Evolutionary conservation across 805 yeast genomes (phyloP).

Genomic region (Isabelozyma rhagii): DNA sequence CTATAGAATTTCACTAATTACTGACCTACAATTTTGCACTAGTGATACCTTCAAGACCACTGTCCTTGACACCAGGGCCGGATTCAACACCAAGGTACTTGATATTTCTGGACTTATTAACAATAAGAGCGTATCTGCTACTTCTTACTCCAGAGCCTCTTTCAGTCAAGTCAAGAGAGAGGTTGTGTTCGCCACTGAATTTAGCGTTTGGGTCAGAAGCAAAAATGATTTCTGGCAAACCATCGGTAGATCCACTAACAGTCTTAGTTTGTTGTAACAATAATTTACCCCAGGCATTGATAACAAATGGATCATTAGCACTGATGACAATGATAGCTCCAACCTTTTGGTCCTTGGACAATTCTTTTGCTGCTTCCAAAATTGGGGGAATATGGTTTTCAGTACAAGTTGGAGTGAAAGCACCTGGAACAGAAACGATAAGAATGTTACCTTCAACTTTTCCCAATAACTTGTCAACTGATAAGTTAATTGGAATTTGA

Average conservation of each 20-base stretch:
- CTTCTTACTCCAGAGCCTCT: slow-evolving; percentile 39
- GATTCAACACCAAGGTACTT: slow-evolving; percentile 34
- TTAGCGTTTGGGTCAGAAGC: slow-evolving; percentile 39
- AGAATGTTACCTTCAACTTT: slow-evolving; percentile 23
- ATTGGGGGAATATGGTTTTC: slow-evolving; percentile 42
- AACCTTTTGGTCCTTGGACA: slow-evolving; percentile 26
- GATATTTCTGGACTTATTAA: slow-evolving; percentile 23
- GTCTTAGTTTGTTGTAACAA: slow-evolving; percentile 23
- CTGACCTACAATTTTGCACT: slow-evolving; percentile 28
- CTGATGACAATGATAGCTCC: slow-evolving; percentile 33
- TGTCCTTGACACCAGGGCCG: slow-evolving; percentile 27
- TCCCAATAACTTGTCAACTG: slow-evolving; percentile 28
- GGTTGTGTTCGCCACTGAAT: slow-evolving; percentile 26
- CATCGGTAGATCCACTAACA: slow-evolving; percentile 6
- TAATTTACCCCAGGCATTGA: slow-evolving; percentile 44
- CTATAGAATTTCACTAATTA: neutral
- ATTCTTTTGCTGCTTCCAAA: slow-evolving; percentile 24
- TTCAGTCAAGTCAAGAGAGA: slow-evolving; percentile 33
- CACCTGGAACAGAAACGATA: slow-evolving; percentile 42
- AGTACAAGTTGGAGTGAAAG: slow-evolving; percentile 45
- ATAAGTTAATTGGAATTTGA: slow-evolving; percentile 29
- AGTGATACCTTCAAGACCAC: slow-evolving; percentile 37
- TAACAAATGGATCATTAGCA: slow-evolving; percentile 42
- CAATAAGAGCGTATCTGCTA: slow-evolving; percentile 37
- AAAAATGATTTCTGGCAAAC: slow-evolving; percentile 27